phyloP scores from a whole-genome alignment of 148 eudicot genomes.

The Arbutus unedo region DNA sequence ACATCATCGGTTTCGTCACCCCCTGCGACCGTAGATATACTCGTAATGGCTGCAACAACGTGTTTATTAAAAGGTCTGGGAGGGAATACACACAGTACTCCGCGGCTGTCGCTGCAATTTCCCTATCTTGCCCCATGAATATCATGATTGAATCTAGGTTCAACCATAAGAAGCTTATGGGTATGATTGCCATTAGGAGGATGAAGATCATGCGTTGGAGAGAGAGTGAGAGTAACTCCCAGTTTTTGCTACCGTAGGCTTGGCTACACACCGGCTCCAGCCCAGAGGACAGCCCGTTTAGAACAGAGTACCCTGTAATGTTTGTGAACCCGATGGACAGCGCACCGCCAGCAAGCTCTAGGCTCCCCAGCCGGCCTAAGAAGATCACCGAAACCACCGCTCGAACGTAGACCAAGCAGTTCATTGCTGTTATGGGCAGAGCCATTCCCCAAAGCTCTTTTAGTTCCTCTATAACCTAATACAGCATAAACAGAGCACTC shows the following conservation, averaged over 20 bases:
- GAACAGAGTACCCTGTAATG: conserved; percentile 91
- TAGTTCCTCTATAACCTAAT: conserved; percentile 68
- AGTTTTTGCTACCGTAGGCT: conserved; percentile 66
- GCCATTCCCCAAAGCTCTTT: conserved; percentile 84
- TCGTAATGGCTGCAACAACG: conserved; percentile 68
- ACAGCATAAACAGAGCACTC: not conserved
- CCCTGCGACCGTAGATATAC: conserved; percentile 82
- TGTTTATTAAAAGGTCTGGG: conserved; percentile 74
- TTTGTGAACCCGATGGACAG: conserved; percentile 91
- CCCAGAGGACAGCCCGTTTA: conserved; percentile 80
- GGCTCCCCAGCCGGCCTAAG: conserved; percentile 75
- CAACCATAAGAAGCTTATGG: conserved; percentile 69
- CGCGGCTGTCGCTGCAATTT: conserved; percentile 70
- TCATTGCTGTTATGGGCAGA: conserved; percentile 85
- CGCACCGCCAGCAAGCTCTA: conserved; percentile 90
- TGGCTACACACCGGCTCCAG: conserved; percentile 90
- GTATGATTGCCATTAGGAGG: conserved; percentile 53
- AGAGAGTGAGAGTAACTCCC: conserved; percentile 52
- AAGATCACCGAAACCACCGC: conserved; percentile 79
- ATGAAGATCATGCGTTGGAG: conserved; percentile 80
- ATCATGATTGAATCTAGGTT: conserved; percentile 72
- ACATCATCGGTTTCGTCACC: conserved; percentile 90
- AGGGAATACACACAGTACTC: conserved; percentile 66
- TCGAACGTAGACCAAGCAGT: conserved; percentile 61
- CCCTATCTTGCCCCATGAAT: conserved; percentile 69